Conservation (phyloP, 1,139 yeast species). For the Debaryomycetaceae sp. region DNA sequence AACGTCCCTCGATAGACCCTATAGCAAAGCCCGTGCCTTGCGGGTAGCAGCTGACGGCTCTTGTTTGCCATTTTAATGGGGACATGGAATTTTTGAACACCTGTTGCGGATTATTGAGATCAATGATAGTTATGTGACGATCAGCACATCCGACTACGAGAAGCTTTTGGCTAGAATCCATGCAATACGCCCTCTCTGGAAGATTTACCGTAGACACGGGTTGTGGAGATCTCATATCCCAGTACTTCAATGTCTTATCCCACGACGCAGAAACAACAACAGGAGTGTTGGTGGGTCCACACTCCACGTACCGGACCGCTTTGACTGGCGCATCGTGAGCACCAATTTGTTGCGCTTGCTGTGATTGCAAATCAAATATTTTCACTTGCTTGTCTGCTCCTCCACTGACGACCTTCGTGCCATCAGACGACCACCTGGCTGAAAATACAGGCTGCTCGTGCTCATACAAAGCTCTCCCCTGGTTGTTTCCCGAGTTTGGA, state of each 20-base stretch:
- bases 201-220: slow-evolving; percentile 78
- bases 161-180: slow-evolving; percentile 80
- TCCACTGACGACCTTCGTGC: slow-evolving; percentile 83
- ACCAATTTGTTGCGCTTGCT: slow-evolving; percentile 83
- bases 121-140: slow-evolving; percentile 72
- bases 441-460: slow-evolving; percentile 87
- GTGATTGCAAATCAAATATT: slow-evolving; percentile 76
- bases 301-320: slow-evolving; percentile 71
- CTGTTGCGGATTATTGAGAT: slow-evolving; percentile 78
- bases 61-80: slow-evolving; percentile 91
- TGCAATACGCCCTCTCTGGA: slow-evolving; percentile 88
- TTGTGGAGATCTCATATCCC: slow-evolving; percentile 88
- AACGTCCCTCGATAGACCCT: slow-evolving; percentile 93
- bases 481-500: slow-evolving; percentile 61
- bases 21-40: slow-evolving; percentile 90
- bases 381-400: slow-evolving; percentile 92
- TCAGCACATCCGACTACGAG: slow-evolving; percentile 93
- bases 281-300: slow-evolving; percentile 78
- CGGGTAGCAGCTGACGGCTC: slow-evolving; percentile 79
- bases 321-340: slow-evolving; percentile 81
- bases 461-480: slow-evolving; percentile 86
- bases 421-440: slow-evolving; percentile 82
- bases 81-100: slow-evolving; percentile 73
- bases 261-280: slow-evolving; percentile 92
- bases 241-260: slow-evolving; percentile 92